A percentile compares a stretch with the other conserved stretches of the same genome.
phyloP scores from a whole-genome alignment of 768 basidiomycete genomes.

The Tubosaeta sp. region DNA sequence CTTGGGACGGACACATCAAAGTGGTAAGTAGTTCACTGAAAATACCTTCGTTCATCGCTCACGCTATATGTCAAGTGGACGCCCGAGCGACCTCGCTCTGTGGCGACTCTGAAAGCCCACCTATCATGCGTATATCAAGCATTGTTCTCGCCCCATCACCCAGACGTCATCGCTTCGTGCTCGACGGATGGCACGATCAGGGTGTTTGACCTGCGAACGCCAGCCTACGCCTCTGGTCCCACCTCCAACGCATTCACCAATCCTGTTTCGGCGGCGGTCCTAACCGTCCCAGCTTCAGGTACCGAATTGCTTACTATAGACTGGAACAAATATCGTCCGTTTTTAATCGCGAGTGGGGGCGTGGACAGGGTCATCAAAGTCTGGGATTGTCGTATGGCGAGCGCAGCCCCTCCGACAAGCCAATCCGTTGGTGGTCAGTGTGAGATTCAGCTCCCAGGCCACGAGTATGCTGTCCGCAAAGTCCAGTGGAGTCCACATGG shows the following conservation, averaged over 20 bases:
- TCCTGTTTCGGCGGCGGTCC: slow-evolving; percentile 63
- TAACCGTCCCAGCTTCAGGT: slow-evolving; percentile 74
- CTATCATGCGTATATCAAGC: slow-evolving; percentile 84
- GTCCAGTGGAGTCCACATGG: slow-evolving; percentile 87
- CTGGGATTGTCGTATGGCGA: slow-evolving; percentile 88
- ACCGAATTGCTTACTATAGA: slow-evolving; percentile 80
- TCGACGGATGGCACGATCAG: slow-evolving; percentile 84
- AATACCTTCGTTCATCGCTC: background rate
- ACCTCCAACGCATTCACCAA: slow-evolving; percentile 55
- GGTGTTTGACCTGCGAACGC: slow-evolving; percentile 73
- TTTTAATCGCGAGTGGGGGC: slow-evolving; percentile 70
- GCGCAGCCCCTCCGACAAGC: slow-evolving; percentile 43
- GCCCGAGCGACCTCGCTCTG: slow-evolving; percentile 73
- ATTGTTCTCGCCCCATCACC: slow-evolving; percentile 88
- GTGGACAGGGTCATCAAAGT: slow-evolving; percentile 74
- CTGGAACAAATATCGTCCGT: slow-evolving; percentile 90
- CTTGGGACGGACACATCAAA: slow-evolving; percentile 91
- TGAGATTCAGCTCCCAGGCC: slow-evolving; percentile 68
- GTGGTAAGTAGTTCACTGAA: slow-evolving; percentile 51
- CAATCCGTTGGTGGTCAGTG: slow-evolving; percentile 66
- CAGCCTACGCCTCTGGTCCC: slow-evolving; percentile 52
- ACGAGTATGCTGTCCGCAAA: slow-evolving; percentile 87
- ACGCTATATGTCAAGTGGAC: slow-evolving; percentile 60
- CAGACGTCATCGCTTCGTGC: slow-evolving; percentile 75
- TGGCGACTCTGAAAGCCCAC: slow-evolving; percentile 82